Percentiles rank a stretch among this genome's conserved stretches.
These are phyloP conservation scores for Erodium texanum DNA, from an alignment of 441 rosid species.

Conservation along the genomic window DNA sequence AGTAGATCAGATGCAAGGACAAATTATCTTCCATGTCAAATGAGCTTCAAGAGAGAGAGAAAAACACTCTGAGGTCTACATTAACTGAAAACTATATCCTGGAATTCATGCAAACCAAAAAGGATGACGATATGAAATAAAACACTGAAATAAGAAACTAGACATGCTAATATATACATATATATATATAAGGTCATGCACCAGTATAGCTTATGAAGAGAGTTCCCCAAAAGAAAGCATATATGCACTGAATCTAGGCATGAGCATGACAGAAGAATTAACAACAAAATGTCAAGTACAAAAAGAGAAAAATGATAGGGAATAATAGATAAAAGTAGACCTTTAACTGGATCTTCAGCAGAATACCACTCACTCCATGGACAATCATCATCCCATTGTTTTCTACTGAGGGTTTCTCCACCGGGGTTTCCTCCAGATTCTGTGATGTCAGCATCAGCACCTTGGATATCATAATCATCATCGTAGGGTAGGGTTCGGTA, in stretches of 20 bases:
- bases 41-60: slow-evolving; percentile 13
- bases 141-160: background rate
- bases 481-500: slow-evolving; percentile 64
- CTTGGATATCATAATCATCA: slow-evolving; percentile 49
- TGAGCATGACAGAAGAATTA: slow-evolving; percentile 1
- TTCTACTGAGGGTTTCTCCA: slow-evolving; percentile 39
- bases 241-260: background rate
- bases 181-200: background rate
- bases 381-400: slow-evolving; percentile 95
- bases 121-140: background rate
- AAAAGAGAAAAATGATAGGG: slow-evolving; percentile 1
- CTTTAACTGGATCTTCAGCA: slow-evolving; percentile 87
- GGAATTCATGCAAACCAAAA: slow-evolving; percentile 7
- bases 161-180: background rate
- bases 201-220: background rate
- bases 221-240: background rate
- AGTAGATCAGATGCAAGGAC: slow-evolving; percentile 21
- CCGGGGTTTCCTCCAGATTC: slow-evolving; percentile 36
- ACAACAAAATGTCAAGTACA: slow-evolving; percentile 10
- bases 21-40: slow-evolving; percentile 7
- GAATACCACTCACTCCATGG: slow-evolving; percentile 99
- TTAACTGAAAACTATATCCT: slow-evolving; percentile 14
- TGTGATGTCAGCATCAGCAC: slow-evolving; percentile 37
- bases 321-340: slow-evolving; percentile 24
- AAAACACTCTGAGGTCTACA: slow-evolving; percentile 6